Conservation (phyloP, 495 filamentous ascomycete genomes). For the Penicillium atrosanguineum region DNA sequence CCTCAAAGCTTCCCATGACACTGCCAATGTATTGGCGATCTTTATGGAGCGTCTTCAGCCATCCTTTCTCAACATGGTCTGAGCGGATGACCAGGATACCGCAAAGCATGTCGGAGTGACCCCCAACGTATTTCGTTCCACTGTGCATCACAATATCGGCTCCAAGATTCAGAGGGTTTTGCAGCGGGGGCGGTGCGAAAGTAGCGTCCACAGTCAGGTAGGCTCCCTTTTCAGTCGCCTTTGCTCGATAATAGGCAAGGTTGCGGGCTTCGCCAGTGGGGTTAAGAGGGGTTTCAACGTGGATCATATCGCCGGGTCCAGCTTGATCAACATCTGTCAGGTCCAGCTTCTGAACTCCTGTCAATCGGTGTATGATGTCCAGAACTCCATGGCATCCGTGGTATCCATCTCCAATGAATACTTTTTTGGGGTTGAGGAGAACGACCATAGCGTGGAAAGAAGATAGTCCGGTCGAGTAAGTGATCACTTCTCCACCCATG, state of each 20-base stretch:
- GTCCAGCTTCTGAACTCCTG: conserved; percentile 59
- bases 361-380: conserved; percentile 62
- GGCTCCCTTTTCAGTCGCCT: conserved; percentile 67
- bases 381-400: conserved; percentile 88
- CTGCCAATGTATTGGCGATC: conserved; percentile 74
- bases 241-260: conserved; percentile 61
- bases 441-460: conserved; percentile 81
- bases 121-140: conserved; percentile 94
- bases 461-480: conserved; percentile 81
- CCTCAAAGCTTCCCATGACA: conserved; percentile 85
- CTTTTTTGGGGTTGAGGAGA: conserved; percentile 67
- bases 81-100: conserved; percentile 67
- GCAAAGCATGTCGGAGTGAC: conserved; percentile 86
- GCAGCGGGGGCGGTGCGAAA: conserved; percentile 85
- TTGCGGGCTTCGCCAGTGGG: conserved; percentile 75
- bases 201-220: conserved; percentile 80
- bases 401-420: conserved; percentile 79
- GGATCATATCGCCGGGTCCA: conserved; percentile 73
- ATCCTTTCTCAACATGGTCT: conserved; percentile 37
- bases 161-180: conserved; percentile 75
- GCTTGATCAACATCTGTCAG: conserved; percentile 60
- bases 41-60: conserved; percentile 51
- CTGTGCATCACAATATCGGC: conserved; percentile 85
- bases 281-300: conserved; percentile 88
- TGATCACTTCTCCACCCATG: conserved; percentile 64